A percentile compares a stretch with the other conserved stretches of the same genome.
These are phyloP conservation scores for Cyathus striatus DNA, from an alignment of 768 basidiomycete species.

Conservation along the genomic window DNA sequence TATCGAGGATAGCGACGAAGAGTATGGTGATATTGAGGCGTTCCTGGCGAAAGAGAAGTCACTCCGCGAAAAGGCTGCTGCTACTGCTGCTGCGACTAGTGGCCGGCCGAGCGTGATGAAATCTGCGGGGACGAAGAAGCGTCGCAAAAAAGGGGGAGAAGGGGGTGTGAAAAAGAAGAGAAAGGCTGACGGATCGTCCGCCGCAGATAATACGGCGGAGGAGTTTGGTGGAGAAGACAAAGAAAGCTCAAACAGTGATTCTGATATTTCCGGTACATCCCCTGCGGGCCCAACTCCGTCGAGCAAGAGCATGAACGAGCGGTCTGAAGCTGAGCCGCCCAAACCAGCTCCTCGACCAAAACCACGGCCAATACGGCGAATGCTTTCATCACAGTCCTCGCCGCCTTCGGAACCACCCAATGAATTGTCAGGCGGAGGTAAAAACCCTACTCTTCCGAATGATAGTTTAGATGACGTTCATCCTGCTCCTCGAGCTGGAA, in stretches of 20 bases:
- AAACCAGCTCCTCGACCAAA: slow-evolving; percentile 28
- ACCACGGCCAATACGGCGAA: slow-evolving; percentile 30
- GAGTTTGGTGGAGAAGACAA: slow-evolving; percentile 19
- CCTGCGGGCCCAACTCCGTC: no score
- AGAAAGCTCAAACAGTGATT: slow-evolving; percentile 13
- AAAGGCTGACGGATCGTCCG: slow-evolving; percentile 21
- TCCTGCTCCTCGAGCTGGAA: no score
- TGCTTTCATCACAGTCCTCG: slow-evolving; percentile 1
- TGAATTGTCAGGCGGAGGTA: no score
- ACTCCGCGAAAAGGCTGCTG: slow-evolving; percentile 49
- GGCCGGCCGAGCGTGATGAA: slow-evolving; percentile 48
- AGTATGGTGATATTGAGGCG: slow-evolving; percentile 72
- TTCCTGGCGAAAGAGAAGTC: slow-evolving; percentile 76
- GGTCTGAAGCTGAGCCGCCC: no score
- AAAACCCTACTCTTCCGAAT: no score
- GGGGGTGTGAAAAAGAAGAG: slow-evolving; percentile 23
- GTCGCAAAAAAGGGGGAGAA: slow-evolving; percentile 34
- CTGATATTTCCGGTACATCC: slow-evolving; percentile 4
- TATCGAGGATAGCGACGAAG: slow-evolving; percentile 87
- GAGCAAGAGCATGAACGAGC: no score
- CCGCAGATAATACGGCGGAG: slow-evolving; percentile 9
- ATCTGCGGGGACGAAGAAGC: slow-evolving; percentile 43
- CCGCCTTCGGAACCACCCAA: not conserved
- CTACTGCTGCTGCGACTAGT: slow-evolving; percentile 36
- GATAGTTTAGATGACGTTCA: no score